Evolutionary conservation across 2,329 filamentous ascomycete genomes (phyloP).

Genomic region (Aspergillus piperis): DNA sequence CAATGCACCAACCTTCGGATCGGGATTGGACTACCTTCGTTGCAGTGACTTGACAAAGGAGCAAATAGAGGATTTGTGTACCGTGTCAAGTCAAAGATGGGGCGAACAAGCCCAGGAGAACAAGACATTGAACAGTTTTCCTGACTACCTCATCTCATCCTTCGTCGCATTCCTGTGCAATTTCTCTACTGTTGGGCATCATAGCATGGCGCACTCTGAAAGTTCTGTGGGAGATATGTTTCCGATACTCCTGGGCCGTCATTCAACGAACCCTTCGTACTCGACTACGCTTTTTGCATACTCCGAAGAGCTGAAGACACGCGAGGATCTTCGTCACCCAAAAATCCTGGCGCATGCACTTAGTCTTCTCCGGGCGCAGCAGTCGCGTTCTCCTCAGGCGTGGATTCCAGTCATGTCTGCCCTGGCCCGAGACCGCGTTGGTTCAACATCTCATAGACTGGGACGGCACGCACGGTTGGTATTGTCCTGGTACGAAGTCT

Average conservation of each 20-base stretch:
- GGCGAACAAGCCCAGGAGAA: constrained; percentile 18
- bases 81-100: constrained; percentile 20
- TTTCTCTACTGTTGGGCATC: constrained; percentile 24
- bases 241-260: constrained; percentile 27
- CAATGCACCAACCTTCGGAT: constrained; percentile 40
- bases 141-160: constrained; percentile 44
- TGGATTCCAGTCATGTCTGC: constrained; percentile 42
- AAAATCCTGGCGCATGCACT: constrained; percentile 40
- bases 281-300: constrained; percentile 26
- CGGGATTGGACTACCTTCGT: constrained; percentile 47
- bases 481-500: constrained; percentile 41
- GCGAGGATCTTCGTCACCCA: constrained; percentile 23
- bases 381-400: constrained; percentile 32
- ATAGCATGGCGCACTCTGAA: constrained; percentile 15
- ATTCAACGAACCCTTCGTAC: constrained; percentile 3
- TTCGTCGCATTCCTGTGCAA: constrained; percentile 48
- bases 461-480: constrained; percentile 32
- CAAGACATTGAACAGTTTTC: constrained; percentile 31
- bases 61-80: constrained; percentile 35
- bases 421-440: constrained; percentile 28
- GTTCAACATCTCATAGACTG: constrained; percentile 20
- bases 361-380: constrained; percentile 34
- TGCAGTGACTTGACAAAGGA: constrained; percentile 37
- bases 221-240: constrained; percentile 30
- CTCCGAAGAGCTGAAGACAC: constrained; percentile 11